A percentile compares a stretch with the other conserved stretches of the same genome.
These are phyloP conservation scores for Fraxinus quadrangulata DNA, from an alignment of 257 asterid species.

Conservation along the genomic window DNA sequence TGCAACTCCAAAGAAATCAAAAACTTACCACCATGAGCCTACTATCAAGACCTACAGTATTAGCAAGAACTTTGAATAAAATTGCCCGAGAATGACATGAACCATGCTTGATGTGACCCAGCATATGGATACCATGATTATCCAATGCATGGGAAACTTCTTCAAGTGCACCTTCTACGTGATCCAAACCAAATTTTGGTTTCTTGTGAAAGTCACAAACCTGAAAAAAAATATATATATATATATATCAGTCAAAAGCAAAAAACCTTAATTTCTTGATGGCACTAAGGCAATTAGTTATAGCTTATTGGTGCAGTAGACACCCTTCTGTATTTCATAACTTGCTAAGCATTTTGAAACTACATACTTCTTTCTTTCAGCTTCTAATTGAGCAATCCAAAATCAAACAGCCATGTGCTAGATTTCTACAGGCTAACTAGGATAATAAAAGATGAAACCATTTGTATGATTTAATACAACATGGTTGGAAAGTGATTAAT, in stretches of 20 bases:
- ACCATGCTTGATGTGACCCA: slow-evolving; percentile 80
- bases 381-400: slow-evolving; percentile 8
- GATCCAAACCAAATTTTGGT: slow-evolving; percentile 56
- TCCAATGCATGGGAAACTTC: slow-evolving; percentile 72
- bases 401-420: neutral
- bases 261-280: slow-evolving; percentile 4
- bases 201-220: slow-evolving; percentile 67
- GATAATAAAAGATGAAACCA: neutral
- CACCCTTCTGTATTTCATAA: neutral
- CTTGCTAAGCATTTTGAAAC: slow-evolving; percentile 11
- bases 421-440: neutral
- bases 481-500: no score
- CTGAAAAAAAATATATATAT: slow-evolving; percentile 48
- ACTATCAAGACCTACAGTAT: slow-evolving; percentile 72
- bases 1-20: slow-evolving; percentile 25
- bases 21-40: slow-evolving; percentile 83
- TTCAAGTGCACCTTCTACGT: slow-evolving; percentile 54
- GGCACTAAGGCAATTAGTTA: neutral
- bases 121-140: slow-evolving; percentile 78
- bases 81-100: slow-evolving; percentile 85
- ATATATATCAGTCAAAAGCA: slow-evolving; percentile 11
- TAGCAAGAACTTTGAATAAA: slow-evolving; percentile 92
- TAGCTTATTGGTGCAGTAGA: neutral
- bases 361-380: neutral
- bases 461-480: neutral